A percentile compares a stretch with the other conserved stretches of the same genome.
These are phyloP conservation scores for Neonectria faginata DNA, from an alignment of 2,329 filamentous ascomycete genomes.

Conservation along the genomic window DNA sequence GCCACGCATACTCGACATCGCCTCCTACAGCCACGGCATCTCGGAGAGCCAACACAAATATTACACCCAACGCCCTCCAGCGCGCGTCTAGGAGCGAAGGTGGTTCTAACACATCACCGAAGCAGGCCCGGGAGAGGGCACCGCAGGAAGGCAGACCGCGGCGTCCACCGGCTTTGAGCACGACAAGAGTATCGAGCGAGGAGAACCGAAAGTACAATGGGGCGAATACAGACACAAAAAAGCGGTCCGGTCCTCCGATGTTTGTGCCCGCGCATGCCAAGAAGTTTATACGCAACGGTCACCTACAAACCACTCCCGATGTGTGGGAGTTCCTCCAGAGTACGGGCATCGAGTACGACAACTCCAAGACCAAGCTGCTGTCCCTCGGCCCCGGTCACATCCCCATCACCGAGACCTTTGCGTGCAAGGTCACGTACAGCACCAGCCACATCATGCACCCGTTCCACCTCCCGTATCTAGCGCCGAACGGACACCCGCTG, in stretches of 20 bases:
- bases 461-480: slow-evolving; percentile 50
- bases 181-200: slow-evolving; percentile 35
- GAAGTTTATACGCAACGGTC: slow-evolving; percentile 41
- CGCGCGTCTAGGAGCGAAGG: slow-evolving; percentile 26
- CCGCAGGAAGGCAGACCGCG: not conserved
- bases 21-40: slow-evolving; percentile 5
- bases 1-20: slow-evolving; percentile 31
- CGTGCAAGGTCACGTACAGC: slow-evolving; percentile 43
- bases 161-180: slow-evolving; percentile 26
- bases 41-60: slow-evolving; percentile 20
- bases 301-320: slow-evolving; percentile 47
- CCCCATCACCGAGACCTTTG: slow-evolving; percentile 35
- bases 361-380: slow-evolving; percentile 35
- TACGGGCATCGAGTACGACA: slow-evolving; percentile 42
- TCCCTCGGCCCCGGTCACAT: slow-evolving; percentile 24
- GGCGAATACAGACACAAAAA: slow-evolving; percentile 1
- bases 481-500: slow-evolving; percentile 50
- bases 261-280: slow-evolving; percentile 37
- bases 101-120: not conserved
- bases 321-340: slow-evolving; percentile 45
- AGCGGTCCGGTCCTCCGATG: not conserved
- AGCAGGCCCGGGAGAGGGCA: not conserved
- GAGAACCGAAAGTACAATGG: slow-evolving; percentile 15
- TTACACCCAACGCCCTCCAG: slow-evolving; percentile 8
- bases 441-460: slow-evolving; percentile 49